Conservation (phyloP, 2,329 filamentous ascomycete species). For the Fusarium kyushuense region DNA sequence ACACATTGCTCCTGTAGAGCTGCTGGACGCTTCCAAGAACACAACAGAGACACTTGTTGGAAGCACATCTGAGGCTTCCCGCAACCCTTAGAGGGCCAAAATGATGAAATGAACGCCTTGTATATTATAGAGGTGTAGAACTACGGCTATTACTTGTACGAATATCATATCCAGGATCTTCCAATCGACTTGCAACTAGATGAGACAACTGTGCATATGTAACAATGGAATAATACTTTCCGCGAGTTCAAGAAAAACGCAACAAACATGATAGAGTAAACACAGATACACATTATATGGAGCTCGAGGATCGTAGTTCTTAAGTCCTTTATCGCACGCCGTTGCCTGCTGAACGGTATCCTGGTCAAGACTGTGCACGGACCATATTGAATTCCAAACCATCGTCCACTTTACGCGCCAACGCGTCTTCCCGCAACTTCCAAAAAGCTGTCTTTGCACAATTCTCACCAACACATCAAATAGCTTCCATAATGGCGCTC, state of each 20-base stretch:
- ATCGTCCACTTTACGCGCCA: slow-evolving; percentile 55
- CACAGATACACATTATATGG: no score
- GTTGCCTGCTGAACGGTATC: slow-evolving; percentile 36
- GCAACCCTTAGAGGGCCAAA: slow-evolving; percentile 39
- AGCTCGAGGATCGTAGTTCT: not conserved
- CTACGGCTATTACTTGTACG: slow-evolving; percentile 45
- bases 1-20: slow-evolving; percentile 64
- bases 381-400: slow-evolving; percentile 26
- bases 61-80: slow-evolving; percentile 52
- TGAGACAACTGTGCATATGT: not conserved
- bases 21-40: slow-evolving; percentile 52
- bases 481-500: slow-evolving; percentile 67
- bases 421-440: slow-evolving; percentile 50
- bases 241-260: not conserved
- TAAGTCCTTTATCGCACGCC: not conserved
- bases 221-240: not conserved
- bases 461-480: slow-evolving; percentile 27
- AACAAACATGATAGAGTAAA: no score
- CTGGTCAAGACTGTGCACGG: slow-evolving; percentile 33
- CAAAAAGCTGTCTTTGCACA: slow-evolving; percentile 42
- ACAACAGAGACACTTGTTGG: slow-evolving; percentile 51
- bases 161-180: slow-evolving; percentile 39
- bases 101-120: slow-evolving; percentile 35
- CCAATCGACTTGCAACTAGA: slow-evolving; percentile 1
- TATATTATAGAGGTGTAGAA: slow-evolving; percentile 44